phyloP scores from a whole-genome alignment of 345 rosid species.

The Heritiera fomes region DNA sequence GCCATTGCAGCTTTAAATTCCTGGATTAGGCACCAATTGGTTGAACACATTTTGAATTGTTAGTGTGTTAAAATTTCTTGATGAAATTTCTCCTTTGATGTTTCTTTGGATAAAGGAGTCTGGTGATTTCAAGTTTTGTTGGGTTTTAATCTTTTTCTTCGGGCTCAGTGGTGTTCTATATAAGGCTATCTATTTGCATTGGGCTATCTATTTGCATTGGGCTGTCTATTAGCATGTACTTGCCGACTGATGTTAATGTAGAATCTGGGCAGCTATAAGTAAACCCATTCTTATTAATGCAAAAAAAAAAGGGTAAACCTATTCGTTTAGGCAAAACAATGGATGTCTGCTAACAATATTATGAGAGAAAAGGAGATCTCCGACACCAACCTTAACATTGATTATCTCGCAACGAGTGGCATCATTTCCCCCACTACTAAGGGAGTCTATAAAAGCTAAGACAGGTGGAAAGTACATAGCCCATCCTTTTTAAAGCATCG shows the following conservation, averaged over 20 bases:
- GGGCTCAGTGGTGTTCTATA: background rate
- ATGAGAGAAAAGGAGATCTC: background rate
- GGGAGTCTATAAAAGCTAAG: constrained; percentile 1
- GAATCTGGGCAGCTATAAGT: background rate
- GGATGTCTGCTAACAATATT: background rate
- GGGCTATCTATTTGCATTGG: background rate
- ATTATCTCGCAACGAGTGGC: background rate
- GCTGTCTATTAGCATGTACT: background rate
- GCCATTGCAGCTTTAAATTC: background rate
- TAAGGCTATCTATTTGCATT: too few relatives aligned
- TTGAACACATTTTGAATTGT: too few relatives aligned
- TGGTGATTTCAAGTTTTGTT: too few relatives aligned
- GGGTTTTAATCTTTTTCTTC: background rate
- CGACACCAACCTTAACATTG: background rate
- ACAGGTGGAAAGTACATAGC: constrained; percentile 27
- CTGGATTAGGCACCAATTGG: too few relatives aligned
- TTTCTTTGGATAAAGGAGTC: too few relatives aligned
- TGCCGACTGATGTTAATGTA: background rate
- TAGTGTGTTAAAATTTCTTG: too few relatives aligned
- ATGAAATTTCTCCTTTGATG: background rate
- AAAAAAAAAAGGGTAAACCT: background rate
- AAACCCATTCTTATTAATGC: background rate
- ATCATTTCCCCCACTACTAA: constrained; percentile 13
- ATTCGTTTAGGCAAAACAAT: background rate
- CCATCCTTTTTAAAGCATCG: constrained; percentile 25